Evolutionary conservation across 345 rosid species (phyloP).

Genomic region (Tarenaya hassleriana): DNA sequence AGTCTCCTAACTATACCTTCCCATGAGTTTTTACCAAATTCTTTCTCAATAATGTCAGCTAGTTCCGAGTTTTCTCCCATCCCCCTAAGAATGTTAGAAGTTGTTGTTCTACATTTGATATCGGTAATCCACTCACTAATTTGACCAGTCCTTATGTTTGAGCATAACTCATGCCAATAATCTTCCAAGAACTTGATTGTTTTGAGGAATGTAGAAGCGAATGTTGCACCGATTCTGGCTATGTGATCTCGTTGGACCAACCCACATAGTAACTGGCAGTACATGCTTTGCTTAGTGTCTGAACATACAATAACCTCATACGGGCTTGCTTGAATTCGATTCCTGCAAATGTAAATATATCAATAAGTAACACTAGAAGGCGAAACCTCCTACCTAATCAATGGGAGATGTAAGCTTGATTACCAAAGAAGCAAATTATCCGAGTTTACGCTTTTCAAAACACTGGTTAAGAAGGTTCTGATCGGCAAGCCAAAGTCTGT

Average conservation of each 20-base stretch:
- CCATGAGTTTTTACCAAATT: constrained; percentile 54
- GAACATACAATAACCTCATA: constrained; percentile 57
- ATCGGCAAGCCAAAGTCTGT: constrained; percentile 69
- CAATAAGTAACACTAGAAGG: not conserved
- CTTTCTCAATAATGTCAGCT: constrained; percentile 44
- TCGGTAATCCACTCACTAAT: too few relatives aligned
- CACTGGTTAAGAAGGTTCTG: constrained; percentile 69
- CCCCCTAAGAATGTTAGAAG: constrained; percentile 30
- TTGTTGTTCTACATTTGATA: constrained; percentile 37
- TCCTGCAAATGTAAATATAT: constrained; percentile 16
- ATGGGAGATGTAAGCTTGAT: too few relatives aligned
- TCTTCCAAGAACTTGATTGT: constrained; percentile 79
- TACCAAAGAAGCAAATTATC: constrained; percentile 51
- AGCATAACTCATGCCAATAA: constrained; percentile 63
- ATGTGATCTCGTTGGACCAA: constrained; percentile 58
- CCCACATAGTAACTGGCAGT: too few relatives aligned
- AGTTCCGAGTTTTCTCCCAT: constrained; percentile 42
- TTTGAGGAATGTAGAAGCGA: constrained; percentile 68
- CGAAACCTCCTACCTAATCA: too few relatives aligned
- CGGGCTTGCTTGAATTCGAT: constrained; percentile 47
- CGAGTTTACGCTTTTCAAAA: constrained; percentile 64
- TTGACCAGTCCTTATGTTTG: constrained; percentile 56
- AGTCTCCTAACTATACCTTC: constrained; percentile 64
- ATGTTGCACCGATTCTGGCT: constrained; percentile 66
- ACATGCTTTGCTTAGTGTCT: constrained; percentile 83